A percentile compares a stretch with the other conserved stretches of the same genome.
Evolutionary conservation across 2,329 filamentous ascomycete genomes (phyloP).

Genomic region (Geoglossum cookeanum): DNA sequence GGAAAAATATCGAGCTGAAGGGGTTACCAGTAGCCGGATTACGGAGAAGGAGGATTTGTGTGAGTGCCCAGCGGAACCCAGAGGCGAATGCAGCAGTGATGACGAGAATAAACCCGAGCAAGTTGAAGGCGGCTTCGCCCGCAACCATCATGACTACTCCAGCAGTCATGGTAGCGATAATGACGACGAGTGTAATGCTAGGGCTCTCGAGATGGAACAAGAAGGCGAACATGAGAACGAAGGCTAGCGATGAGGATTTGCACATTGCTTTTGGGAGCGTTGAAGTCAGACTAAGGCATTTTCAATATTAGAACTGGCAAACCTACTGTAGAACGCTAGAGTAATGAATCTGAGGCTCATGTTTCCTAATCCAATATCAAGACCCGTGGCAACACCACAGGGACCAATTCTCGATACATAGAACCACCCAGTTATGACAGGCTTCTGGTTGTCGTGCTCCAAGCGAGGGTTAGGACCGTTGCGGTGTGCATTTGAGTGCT

Average conservation of each 20-base stretch:
- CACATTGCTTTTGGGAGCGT: conserved; percentile 49
- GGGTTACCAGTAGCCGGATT: conserved; percentile 93
- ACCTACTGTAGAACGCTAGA: conserved; percentile 70
- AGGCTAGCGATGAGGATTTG: conserved; percentile 89
- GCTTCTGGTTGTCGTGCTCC: conserved; percentile 31
- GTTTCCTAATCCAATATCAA: conserved; percentile 92
- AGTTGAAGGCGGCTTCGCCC: conserved; percentile 77
- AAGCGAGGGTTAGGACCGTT: background rate
- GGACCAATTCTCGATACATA: conserved; percentile 84
- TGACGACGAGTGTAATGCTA: conserved; percentile 65
- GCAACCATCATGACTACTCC: conserved; percentile 98
- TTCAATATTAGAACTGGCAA: conserved; percentile 6
- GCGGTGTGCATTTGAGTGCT: conserved; percentile 9
- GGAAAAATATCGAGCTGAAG: conserved; percentile 90
- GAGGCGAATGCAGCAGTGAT: conserved; percentile 90
- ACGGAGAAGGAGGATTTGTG: conserved; percentile 81
- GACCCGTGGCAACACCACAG: conserved; percentile 76
- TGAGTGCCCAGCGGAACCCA: conserved; percentile 95
- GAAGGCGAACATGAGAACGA: conserved; percentile 90
- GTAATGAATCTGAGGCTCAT: conserved; percentile 92
- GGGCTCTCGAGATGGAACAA: conserved; percentile 77
- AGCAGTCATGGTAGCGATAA: conserved; percentile 79
- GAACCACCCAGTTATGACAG: conserved; percentile 69
- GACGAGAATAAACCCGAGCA: conserved; percentile 74
- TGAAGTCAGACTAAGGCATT: conserved; percentile 7